These are phyloP conservation scores for Myotisia sp. DNA, from an alignment of 2,329 filamentous ascomycete species.

Conservation along the genomic window DNA sequence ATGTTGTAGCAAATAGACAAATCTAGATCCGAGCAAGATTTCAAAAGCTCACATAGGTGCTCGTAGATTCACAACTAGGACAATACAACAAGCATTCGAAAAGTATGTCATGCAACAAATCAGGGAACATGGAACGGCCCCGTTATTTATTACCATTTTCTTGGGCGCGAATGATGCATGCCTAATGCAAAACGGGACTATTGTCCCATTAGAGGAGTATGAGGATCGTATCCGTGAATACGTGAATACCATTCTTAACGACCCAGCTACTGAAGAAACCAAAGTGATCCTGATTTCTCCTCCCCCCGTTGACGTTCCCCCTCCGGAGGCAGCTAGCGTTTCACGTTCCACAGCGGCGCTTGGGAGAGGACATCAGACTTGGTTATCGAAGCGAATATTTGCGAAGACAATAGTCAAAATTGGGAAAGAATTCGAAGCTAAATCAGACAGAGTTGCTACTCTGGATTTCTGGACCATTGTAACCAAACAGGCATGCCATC, in stretches of 20 bases:
- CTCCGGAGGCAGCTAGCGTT: conserved; percentile 2
- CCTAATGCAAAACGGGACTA: conserved; percentile 14
- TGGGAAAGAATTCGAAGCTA: conserved; percentile 20
- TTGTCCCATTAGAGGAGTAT: conserved; percentile 22
- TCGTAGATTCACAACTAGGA: too few relatives aligned
- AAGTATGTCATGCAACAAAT: too few relatives aligned
- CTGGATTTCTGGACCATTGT: conserved; percentile 23
- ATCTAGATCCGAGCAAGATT: too few relatives aligned
- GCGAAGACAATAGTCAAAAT: conserved; percentile 26
- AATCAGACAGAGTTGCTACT: conserved; percentile 20
- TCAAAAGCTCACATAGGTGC: too few relatives aligned
- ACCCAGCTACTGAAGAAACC: conserved; percentile 18
- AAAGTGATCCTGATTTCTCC: conserved; percentile 27
- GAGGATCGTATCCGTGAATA: conserved; percentile 24
- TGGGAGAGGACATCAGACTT: conserved; percentile 20
- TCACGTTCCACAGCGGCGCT: conserved; percentile 7
- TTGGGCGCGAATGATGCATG: conserved; percentile 29
- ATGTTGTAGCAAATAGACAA: too few relatives aligned
- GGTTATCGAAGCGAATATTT: conserved; percentile 26
- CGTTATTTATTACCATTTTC: conserved; percentile 28
- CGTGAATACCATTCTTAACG: conserved; percentile 21
- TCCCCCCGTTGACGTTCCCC: conserved; percentile 22
- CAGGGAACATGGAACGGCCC: too few relatives aligned
- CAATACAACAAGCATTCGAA: too few relatives aligned
- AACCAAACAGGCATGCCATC: conserved; percentile 13